Base-by-base conservation (phyloP, 2,329 filamentous ascomycete genomes). In the Ustulina deusta region DNA sequence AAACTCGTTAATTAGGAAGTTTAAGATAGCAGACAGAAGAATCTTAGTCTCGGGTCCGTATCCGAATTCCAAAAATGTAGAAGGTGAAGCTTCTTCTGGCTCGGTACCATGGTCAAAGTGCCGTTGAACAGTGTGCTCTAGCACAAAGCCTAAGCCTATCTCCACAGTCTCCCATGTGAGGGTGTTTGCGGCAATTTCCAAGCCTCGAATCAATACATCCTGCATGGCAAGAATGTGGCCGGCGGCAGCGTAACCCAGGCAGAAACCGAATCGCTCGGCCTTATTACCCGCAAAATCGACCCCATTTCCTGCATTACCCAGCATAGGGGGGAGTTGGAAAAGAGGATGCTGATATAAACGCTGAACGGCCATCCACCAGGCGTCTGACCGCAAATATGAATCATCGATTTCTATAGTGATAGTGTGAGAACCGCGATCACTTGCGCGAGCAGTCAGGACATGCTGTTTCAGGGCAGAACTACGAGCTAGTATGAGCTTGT, bases 131-230 rank as follows among this genome's bases (percentile, higher is more conserved):
- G 80, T 78, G 70, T 72, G 72, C 32, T 89, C 84, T 20, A 90
- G 78, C 36, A 83, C 80, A 74, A 90, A 90, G 69, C 84, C 84
- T 13, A 93, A 77, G 1, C 84, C 87, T 20, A 81, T 82, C 71
- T 91, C 88, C 15, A 92, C 71, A 0, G 87, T 91, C 60, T 87
- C 82, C 89, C 89, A 92, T 67, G 82, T 83, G 48, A 92, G 74
- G 4, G 89, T 81, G 60, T 84, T 82, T 40, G 84, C 81, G 1
- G 88, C 89, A 68, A 91, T 83, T 55, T 88, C 85, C 29, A 90
- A 79, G 40, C 89, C 90, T 40, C 87, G 85, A 52, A 83, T 78
- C 11, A 86, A 81, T 29, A 92, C 83, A 27, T 84, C 83, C 2
- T 80, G 81, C 74, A 90, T 85, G 46, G 82, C 81, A 17, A 93